Evolutionary conservation across 306 rosid genomes (phyloP), one percentile per base, ranked within the genome.

Genomic region (Cicer judaicum): DNA sequence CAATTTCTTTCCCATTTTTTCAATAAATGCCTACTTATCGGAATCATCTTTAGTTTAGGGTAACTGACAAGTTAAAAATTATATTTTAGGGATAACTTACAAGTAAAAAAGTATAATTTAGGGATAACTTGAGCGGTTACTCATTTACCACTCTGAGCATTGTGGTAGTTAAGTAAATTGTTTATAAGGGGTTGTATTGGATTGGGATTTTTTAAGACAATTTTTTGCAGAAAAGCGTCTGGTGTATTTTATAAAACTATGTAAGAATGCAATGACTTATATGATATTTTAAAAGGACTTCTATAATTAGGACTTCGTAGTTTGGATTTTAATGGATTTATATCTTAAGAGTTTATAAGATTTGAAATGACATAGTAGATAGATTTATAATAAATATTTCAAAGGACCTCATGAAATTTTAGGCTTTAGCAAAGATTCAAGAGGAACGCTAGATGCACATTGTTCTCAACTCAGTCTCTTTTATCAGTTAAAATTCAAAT

Each of bases 11-110:
- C 50, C 53, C 11, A 0, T 13, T 49, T 47, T 48, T 14, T 61
- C 59, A 57, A 14, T 84, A 62, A 62, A 39, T 57, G 40, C 16
- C 64, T 36, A 34, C 61, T 13, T 59, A 41, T 46, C 48, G 48
- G 60, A 38, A 61, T 48, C n/a, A 43, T 39, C 18, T 41, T 69
- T 18, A 43, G 48, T 40, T 73, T 49, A 15, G 13, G 4, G 48
- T 43, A 54, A 14, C 21, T 52, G 40, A 50, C 50, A 49, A 62
- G 4, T 48, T n/a, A 52, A 56, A 42, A 15, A 57, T 29, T 68
- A 1, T 46, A 15, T n/a, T 65, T 36, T 46, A 34, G 67, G 53
- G 49, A 47, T 40, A 68, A 68, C 39, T 38, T 50, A 49, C 49
- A 49, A 62, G 24, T 48, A 19, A 52, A 55, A 42, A 15, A 68